Percentiles rank a stretch among this genome's conserved stretches.
Evolutionary conservation across 441 rosid genomes (phyloP).

Genomic region (Aquilaria agallochum): DNA sequence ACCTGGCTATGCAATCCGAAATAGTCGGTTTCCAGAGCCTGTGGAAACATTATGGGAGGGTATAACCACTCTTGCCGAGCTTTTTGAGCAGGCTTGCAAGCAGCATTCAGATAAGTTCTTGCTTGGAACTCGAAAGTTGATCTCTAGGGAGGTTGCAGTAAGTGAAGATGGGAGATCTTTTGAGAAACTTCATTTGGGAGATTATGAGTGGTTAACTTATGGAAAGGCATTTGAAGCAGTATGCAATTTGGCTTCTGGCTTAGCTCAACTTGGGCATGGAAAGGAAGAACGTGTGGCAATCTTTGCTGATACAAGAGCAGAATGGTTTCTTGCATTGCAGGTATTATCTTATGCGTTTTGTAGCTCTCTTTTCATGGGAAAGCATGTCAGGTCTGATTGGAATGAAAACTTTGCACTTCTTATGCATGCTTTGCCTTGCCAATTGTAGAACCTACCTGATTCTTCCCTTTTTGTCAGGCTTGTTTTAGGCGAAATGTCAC

Average conservation of each 20-base stretch:
- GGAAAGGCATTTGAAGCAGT: slow-evolving; percentile 54
- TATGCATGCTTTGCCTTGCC: neutral
- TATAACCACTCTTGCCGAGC: slow-evolving; percentile 80
- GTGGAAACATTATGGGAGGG: slow-evolving; percentile 78
- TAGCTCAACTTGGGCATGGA: slow-evolving; percentile 64
- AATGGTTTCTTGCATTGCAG: slow-evolving; percentile 97
- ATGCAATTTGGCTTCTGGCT: slow-evolving; percentile 79
- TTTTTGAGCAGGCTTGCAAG: slow-evolving; percentile 77
- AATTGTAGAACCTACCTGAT: slow-evolving; percentile 5
- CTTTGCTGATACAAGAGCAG: slow-evolving; percentile 92
- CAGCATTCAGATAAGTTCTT: slow-evolving; percentile 45
- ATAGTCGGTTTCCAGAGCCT: slow-evolving; percentile 47
- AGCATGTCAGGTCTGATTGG: neutral
- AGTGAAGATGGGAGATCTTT: slow-evolving; percentile 59
- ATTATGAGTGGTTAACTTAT: slow-evolving; percentile 82
- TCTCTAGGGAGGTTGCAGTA: slow-evolving; percentile 65
- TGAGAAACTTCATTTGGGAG: slow-evolving; percentile 96
- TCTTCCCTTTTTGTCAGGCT: slow-evolving; percentile 46
- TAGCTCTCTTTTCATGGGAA: neutral
- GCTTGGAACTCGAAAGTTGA: slow-evolving; percentile 74
- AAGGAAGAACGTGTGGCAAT: slow-evolving; percentile 89
- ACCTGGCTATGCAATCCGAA: slow-evolving; percentile 69
- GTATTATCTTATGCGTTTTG: slow-evolving; percentile 27
- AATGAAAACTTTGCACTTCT: neutral
- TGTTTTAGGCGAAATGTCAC: slow-evolving; percentile 88